These are phyloP conservation scores for Megacollybia marginata DNA, from an alignment of 768 basidiomycete genomes.

Conservation along the genomic window DNA sequence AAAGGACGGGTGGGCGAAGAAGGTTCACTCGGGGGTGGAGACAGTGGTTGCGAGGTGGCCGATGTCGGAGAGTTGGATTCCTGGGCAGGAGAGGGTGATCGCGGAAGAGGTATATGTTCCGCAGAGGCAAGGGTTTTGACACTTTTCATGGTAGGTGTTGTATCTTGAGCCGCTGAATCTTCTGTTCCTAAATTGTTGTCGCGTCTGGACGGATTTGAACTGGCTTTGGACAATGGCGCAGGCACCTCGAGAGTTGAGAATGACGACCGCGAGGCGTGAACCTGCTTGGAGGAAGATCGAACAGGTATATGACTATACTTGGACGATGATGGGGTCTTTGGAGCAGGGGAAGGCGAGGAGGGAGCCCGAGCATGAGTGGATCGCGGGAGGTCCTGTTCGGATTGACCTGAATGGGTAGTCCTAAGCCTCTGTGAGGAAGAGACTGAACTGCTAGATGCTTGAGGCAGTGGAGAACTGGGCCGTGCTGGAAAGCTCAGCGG, in stretches of 20 bases:
- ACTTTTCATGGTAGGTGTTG: conserved; percentile 14
- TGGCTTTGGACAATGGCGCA: no score
- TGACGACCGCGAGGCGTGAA: no score
- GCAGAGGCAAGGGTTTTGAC: conserved; percentile 9
- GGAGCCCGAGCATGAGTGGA: conserved; percentile 9
- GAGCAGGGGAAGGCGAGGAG: conserved; percentile 19
- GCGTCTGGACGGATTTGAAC: no score
- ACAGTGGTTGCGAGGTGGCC: conserved; percentile 12
- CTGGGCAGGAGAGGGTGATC: conserved; percentile 4
- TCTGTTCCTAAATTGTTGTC: not conserved
- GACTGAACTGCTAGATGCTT: conserved; percentile 3
- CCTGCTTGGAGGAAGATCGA: conserved; percentile 26
- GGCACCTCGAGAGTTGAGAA: no score
- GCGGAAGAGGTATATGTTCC: conserved; percentile 5
- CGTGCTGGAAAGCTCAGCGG: conserved; percentile 13
- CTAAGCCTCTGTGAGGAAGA: not conserved
- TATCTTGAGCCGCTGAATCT: conserved; percentile 13
- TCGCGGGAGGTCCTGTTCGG: conserved; percentile 8
- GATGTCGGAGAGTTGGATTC: conserved; percentile 10
- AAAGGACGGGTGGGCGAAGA: not conserved
- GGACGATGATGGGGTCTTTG: not conserved
- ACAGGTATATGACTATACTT: conserved; percentile 38
- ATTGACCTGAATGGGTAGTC: conserved; percentile 5
- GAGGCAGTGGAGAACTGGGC: conserved; percentile 11
- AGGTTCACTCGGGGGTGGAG: conserved; percentile 19